A percentile compares a stretch with the other conserved stretches of the same genome.
These are phyloP conservation scores for Corrigiola litoralis DNA, from an alignment of 179 eudicot genomes.

Conservation along the genomic window DNA sequence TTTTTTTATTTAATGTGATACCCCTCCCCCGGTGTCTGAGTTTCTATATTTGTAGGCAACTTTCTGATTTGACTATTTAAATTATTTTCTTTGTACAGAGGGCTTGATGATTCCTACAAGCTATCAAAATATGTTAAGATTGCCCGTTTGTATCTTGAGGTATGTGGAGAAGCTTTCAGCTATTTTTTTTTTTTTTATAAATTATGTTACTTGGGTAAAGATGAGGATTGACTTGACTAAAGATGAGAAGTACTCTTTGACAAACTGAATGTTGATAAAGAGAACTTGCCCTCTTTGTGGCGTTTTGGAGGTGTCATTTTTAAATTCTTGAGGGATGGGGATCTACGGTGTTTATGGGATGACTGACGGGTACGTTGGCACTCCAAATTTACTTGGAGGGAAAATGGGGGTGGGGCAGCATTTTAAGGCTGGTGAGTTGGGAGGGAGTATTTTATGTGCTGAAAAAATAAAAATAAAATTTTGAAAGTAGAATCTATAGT, in stretches of 20 bases:
- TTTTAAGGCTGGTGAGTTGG: too few species aligned
- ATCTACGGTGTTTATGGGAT: not conserved
- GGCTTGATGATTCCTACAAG: constrained; percentile 85
- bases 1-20: not conserved
- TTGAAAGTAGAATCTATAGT: too few species aligned
- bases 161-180: constrained; percentile 20
- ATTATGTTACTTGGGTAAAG: not conserved
- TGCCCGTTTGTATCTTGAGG: constrained; percentile 97
- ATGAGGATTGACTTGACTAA: not conserved
- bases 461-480: too few species aligned
- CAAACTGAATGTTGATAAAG: too few species aligned
- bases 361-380: too few species aligned
- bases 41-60: too few species aligned
- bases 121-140: constrained; percentile 94
- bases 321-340: not conserved
- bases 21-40: not conserved
- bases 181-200: not conserved
- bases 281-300: too few species aligned
- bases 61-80: not conserved
- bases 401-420: too few species aligned
- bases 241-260: too few species aligned
- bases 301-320: too few species aligned
- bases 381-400: too few species aligned
- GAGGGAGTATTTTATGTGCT: too few species aligned
- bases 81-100: constrained; percentile 41